Evolutionary conservation across 129 eudicot species (phyloP), one percentile per base, ranked within the genome.

Genomic region (Kitagawia praeruptora): DNA sequence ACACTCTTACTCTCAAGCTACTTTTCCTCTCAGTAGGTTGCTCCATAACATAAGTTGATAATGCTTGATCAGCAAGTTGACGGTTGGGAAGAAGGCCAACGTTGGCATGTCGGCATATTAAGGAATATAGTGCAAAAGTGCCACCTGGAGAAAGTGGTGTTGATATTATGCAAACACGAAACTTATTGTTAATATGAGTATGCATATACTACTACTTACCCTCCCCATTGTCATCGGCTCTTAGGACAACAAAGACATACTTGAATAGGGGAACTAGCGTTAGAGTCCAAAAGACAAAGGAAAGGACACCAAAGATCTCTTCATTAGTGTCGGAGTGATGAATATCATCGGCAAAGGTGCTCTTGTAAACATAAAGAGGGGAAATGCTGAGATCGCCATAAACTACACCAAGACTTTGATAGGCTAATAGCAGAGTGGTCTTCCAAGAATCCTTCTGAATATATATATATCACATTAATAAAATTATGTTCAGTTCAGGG

Each of bases 181-280:
- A 58, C 66, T 58, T 23, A 58, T 2, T 28, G 71, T 66, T 31
- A 10, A 64, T 27, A 27, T 25, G 71, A 27, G 8, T 13, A 66
- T 27, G 54, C 39, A 27, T 6, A 8, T n/a, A 28, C 5, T 54
- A 56, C 12, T 70, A 40, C 81, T 78, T 72, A 89, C 97, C 97
- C 80, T 91, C 97, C 54, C 97, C 93, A 73, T 89, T 91, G 78
- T 91, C 97, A 86, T 91, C 97, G 1, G 97, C 93, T 83, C 93
- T 84, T 23, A 91, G 92, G 63, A 91, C 97, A 23, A 91, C 83
- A 82, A 91, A 91, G 27, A 91, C 97, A 75, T 91, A 91, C 82
- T 91, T 91, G 92, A 86, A 87, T 58, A 91, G 86, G 14, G 97
- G 97, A 81, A 91, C 86, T 63, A 89, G 86, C 39, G 97, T 91